Evolutionary conservation across 352 stramenopile genomes (phyloP), one percentile per base, ranked within the genome.

Genomic region (Globisporangium middletonii): DNA sequence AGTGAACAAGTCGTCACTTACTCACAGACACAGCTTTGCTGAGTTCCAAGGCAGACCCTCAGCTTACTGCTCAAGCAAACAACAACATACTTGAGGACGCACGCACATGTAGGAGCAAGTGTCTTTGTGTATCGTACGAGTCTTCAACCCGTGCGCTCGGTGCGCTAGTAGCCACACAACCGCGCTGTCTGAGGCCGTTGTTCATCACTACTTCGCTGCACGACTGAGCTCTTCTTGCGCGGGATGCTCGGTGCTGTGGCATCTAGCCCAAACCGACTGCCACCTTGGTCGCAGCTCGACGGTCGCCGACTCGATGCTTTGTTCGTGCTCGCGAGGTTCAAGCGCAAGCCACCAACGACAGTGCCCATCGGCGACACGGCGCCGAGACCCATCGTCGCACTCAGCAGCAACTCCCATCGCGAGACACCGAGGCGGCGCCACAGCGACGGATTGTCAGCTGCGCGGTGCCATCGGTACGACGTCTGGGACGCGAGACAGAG

Each of bases 391-490:
- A 92, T 77, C 4, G 66, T 76, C 2, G 77, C 70, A 52, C 75
- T 75, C 12, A 92, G 65, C 23, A 74, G 64, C 41, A 89, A 60
- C 33, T 82, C 75, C 82, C 82, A 92, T 0, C 76, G 75, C 3
- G 82, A 92, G 0, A 92, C 77, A 0, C 79, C 79, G 11, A 92
- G 68, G 12, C 65, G 69, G 44, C 67, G 71, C 82, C 82, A 92
- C 19, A 92, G 55, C 13, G 74, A 70, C 4, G 79, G 65, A 28
- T 58, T 86, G 46, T 90, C 83, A 4, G 78, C 67, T 37, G 83
- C 79, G 53, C 79, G 79, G 63, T 90, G 72, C 83, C 83, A 92
- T n/a, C 77, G 72, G 30, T 83, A 90, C 42, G 72, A 79, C 4
- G 80, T 67, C 62, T 88, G 79, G 2, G 78, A 86, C 27, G 71